These are phyloP conservation scores for Cercospora zeina DNA, from an alignment of 2,329 filamentous ascomycete genomes.

Conservation along the genomic window DNA sequence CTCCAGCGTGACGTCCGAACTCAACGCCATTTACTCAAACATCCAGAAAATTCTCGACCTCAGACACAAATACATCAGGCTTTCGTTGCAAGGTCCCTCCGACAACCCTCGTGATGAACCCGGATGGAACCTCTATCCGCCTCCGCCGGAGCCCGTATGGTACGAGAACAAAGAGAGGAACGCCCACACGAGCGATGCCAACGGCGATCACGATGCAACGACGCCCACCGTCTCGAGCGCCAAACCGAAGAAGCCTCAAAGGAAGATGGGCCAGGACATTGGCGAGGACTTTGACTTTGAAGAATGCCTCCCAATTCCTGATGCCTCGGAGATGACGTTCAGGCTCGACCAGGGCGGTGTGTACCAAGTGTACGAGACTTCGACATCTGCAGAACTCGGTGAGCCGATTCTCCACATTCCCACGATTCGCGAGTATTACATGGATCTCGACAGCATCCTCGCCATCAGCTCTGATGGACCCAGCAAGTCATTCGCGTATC, in stretches of 20 bases:
- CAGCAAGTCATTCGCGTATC: conserved; percentile 94
- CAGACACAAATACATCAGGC: conserved; percentile 80
- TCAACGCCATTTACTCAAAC: conserved; percentile 83
- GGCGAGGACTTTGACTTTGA: conserved; percentile 88
- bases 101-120: conserved; percentile 87
- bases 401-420: conserved; percentile 80
- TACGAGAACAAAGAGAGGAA: conserved; percentile 46
- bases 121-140: conserved; percentile 85
- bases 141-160: conserved; percentile 90
- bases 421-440: conserved; percentile 90
- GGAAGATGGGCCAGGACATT: conserved; percentile 86
- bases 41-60: conserved; percentile 87
- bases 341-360: conserved; percentile 80
- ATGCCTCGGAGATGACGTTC: conserved; percentile 69
- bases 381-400: conserved; percentile 60
- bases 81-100: conserved; percentile 77
- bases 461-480: conserved; percentile 93
- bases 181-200: conserved; percentile 24
- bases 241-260: conserved; percentile 49
- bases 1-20: conserved; percentile 76
- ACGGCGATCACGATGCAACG: conserved; percentile 19
- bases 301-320: conserved; percentile 73
- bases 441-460: conserved; percentile 84
- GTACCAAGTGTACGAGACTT: conserved; percentile 84
- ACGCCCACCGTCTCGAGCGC: conserved; percentile 29